Evolutionary conservation across 2,329 filamentous ascomycete species (phyloP), one percentile per base, ranked within the genome.

Genomic region (Arthroderma sp.): DNA sequence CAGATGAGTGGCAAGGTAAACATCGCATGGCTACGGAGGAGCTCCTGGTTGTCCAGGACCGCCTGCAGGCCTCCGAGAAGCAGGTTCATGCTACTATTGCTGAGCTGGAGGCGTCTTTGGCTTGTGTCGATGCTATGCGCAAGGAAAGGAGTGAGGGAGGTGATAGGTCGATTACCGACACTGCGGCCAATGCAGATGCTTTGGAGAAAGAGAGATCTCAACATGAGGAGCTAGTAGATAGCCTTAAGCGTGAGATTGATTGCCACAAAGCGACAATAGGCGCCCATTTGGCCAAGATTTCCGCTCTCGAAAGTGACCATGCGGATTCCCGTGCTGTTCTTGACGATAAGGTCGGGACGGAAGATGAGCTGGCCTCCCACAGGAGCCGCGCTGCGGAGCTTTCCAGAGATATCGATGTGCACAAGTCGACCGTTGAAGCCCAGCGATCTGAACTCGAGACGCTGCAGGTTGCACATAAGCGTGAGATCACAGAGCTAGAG

Each of bases 251-350:
- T 59, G 85, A 95, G 67, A 85, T 96, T 56, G 83, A 91, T 55
- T 84, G 89, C 67, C 90, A 95, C 73, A 91, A 87, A 73, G 74
- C 79, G 2, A 81, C 87, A 38, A 85, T 94, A 64, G 79, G 80
- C 61, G 79, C 76, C 62, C 88, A 91, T 64, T 77, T 83, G 11
- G 68, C 79, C 39, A 87, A 84, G 64, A 83, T 95, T 31, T 78
- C 83, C 2, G 81, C 87, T 62, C 77, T 95, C 13, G 89, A 95
- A 70, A 74, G 84, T 61, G 81, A 85, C 2, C 86, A 94, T 67
- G 71, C 79, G 33, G 78, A 79, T 25, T 81, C 86, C 54, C 81
- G 83, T 65, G 73, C 79, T 51, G 81, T 91, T 64, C 78, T 94
- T 9, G 81, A 88, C 39, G 79, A 86, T 56, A 79, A 85, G 47